Evolutionary conservation across 495 filamentous ascomycete genomes (phyloP), one percentile per base, ranked within the genome.

Genomic region (Aspergillus bertholletiae): DNA sequence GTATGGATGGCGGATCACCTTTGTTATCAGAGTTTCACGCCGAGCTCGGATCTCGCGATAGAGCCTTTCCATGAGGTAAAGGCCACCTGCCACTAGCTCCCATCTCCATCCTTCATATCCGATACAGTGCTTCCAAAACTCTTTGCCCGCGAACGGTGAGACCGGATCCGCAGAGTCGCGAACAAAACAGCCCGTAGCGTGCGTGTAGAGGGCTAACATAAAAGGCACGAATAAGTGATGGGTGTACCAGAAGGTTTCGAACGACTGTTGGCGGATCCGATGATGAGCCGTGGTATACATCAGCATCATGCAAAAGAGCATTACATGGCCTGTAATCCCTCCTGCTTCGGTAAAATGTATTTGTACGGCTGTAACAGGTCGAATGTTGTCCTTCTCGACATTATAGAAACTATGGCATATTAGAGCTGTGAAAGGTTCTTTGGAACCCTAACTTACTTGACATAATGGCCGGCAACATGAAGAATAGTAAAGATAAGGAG

Each of bases 231-330:
- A 97, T 9, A 99, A 82, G 59, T 99, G 95, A 69, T 99, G 94
- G 11, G 90, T 96, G 71, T 99, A 99, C 94, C 93, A 97, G 66
- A 99, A 99, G 1, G 93, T 93, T 72, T 99, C 94, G 70, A 88
- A 99, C 2, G 89, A 95, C 65, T 99, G 94, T 67, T 97, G 90
- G 47, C 94, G 88, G 61, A 99, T 97, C 59, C 88, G 88, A 60
- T 85, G 80, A 64, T 99, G 94, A 4, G 94, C 88, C 7, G 95
- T 96, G 18, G 94, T 99, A 70, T 94, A 99, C 83, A 99, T 99
- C 51, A 99, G 72, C 49, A 99, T 76, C 94, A 99, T 97, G 80
- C 94, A 99, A 8, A 97, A 78, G 5, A 97, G 82, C 94, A 99
- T 99, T 43, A 99, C 82, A 72, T 99, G 94, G 17, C 94, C 94